Base-by-base conservation (phyloP, 306 rosid genomes). In the Sicyos edulis region DNA sequence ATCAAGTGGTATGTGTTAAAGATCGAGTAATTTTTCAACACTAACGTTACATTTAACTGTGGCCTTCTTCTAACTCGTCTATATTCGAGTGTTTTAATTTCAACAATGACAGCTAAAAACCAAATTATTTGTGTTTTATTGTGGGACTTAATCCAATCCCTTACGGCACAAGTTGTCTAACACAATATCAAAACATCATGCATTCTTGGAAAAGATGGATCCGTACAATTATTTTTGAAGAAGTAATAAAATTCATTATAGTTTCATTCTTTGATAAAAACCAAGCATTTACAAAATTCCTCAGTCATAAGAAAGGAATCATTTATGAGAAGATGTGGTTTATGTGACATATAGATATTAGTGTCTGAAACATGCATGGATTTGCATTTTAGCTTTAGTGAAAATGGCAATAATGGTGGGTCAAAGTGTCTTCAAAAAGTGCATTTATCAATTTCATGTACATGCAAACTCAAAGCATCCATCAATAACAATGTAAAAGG, bases 361-460 rank as follows among this genome's bases (percentile, higher is more conserved):
- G 72, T 47, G 37, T 47, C 55, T 47, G 3, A 44, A 67, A 45
- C 56, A 67, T 67, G 72, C 72, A 67, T 67, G 72, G 72, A 67
- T 21, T 47, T 67, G 37, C 40, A 67, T 14, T 40, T 21, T 67
- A 40, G 70, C 54, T 67, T 22, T 47, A 13, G 55, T 47, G 37
- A 67, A 67, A 67, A 44, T 44, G 21, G 55, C 56, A 67, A 67
- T 47, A 47, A 45, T 67, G 72, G 55, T 67, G 72, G 72, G 72
- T 47, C 70, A 40, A 21, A 20, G 72, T 67, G 72, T 64, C 53
- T 64, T 64, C 53, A 45, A 67, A 67, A 67, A 67, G 72, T 45
- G 72, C 21, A 21, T 22, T 19, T 64, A 42, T 44, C 53, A 64
- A 42, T 42, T 42, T 11, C 56, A 20, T 9, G 19, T 67, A 67